A percentile compares a stretch with the other conserved stretches of the same genome.
Evolutionary conservation across 1,284 basidiomycete species (phyloP).

Genomic region (Somion occarium): DNA sequence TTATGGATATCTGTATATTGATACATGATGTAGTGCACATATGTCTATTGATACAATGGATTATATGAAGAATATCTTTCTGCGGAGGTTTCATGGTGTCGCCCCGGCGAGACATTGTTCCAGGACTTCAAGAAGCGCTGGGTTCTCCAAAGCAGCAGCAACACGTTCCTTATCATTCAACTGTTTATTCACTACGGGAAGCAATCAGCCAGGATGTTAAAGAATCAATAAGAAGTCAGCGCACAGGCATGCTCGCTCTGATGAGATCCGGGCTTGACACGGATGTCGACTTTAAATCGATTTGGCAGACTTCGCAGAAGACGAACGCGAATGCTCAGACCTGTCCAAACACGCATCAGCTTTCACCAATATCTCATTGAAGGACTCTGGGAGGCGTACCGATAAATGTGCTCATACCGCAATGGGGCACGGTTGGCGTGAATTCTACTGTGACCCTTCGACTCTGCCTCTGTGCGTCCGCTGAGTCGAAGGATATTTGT

Average conservation of each 20-base stretch:
- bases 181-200: constrained; percentile 88
- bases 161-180: constrained; percentile 99
- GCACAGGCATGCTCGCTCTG: constrained; percentile 86
- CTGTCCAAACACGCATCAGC: constrained; percentile 33
- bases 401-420: constrained; percentile 96
- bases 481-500: constrained; percentile 69
- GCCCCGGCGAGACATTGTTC: constrained; percentile 68
- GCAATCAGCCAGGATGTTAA: neutral
- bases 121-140: constrained; percentile 80
- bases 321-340: constrained; percentile 89
- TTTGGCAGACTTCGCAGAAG: constrained; percentile 87
- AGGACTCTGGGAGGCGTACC: constrained; percentile 43
- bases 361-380: neutral
- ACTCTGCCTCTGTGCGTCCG: neutral
- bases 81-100: constrained; percentile 28
- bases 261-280: constrained; percentile 92
- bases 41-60: too few species aligned
- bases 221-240: constrained; percentile 16
- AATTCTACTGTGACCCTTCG: constrained; percentile 80
- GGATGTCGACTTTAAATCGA: constrained; percentile 93
- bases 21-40: too few species aligned
- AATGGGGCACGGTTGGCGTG: constrained; percentile 97
- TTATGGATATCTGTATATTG: too few species aligned
- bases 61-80: too few species aligned
- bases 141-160: constrained; percentile 94